These are phyloP conservation scores for Bipolaris zeicola DNA, from an alignment of 2,329 filamentous ascomycete species.

Conservation along the genomic window DNA sequence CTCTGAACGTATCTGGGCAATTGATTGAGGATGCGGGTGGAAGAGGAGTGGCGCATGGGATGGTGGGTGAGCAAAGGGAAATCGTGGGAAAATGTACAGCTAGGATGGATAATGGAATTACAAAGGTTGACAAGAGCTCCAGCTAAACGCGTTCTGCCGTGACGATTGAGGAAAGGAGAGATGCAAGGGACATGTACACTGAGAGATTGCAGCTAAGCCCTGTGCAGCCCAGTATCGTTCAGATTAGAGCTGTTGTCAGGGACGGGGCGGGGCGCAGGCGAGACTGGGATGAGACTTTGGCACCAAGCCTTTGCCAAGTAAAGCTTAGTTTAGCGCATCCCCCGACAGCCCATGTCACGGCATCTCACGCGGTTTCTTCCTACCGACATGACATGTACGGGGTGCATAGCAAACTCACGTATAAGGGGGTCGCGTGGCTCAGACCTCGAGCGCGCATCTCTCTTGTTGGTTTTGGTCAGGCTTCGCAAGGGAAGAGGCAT, in stretches of 20 bases:
- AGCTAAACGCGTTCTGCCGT: no score
- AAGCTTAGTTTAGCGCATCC: slow-evolving; percentile 21
- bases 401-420: not conserved
- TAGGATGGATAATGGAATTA: not conserved
- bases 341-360: not conserved
- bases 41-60: not conserved
- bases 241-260: not conserved
- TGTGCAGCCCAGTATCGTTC: not conserved
- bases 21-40: not conserved
- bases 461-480: not conserved
- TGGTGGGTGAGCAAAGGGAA: not conserved
- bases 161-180: no score
- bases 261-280: not conserved
- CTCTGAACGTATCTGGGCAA: not conserved
- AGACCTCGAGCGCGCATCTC: not conserved
- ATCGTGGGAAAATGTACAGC: not conserved
- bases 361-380: not conserved
- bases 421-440: not conserved
- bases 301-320: slow-evolving; percentile 31
- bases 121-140: not conserved
- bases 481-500: not conserved
- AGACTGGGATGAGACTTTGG: not conserved
- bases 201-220: not conserved
- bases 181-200: not conserved
- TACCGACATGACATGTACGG: not conserved